Percentiles rank a stretch among this genome's conserved stretches.
Conservation (phyloP, 352 stramenopile species). For the Phytophthora aleatoria region DNA sequence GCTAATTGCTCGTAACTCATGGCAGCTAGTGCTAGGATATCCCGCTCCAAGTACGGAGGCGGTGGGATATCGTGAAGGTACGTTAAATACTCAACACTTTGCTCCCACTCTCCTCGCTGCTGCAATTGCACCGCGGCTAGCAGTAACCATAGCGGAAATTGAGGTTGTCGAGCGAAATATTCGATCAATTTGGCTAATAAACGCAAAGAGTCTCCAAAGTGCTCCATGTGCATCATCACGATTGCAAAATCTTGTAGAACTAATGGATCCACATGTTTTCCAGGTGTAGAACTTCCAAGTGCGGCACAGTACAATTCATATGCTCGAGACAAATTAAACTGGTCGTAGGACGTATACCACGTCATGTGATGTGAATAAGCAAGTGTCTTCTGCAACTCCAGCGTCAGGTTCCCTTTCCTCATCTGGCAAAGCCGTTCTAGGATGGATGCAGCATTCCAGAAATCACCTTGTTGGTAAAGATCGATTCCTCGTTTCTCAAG, state of each 20-base stretch:
- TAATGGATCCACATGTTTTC: conserved; percentile 38
- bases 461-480: conserved; percentile 50
- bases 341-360: conserved; percentile 66
- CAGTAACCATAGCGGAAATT: conserved; percentile 62
- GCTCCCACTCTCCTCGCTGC: conserved; percentile 52
- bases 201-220: conserved; percentile 52
- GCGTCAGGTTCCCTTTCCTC: conserved; percentile 11
- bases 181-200: conserved; percentile 68
- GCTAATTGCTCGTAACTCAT: conserved; percentile 51
- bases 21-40: conserved; percentile 62
- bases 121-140: conserved; percentile 65
- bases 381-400: conserved; percentile 32
- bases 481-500: conserved; percentile 44
- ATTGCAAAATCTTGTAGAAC: conserved; percentile 65
- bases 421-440: conserved; percentile 42
- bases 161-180: conserved; percentile 49
- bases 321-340: conserved; percentile 50
- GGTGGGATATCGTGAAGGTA: conserved; percentile 63
- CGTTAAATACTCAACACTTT: conserved; percentile 64
- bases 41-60: conserved; percentile 57
- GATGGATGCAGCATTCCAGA: conserved; percentile 61
- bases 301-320: conserved; percentile 49
- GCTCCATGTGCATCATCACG: conserved; percentile 66
- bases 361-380: conserved; percentile 72
- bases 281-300: conserved; percentile 25